These are phyloP conservation scores for Ramaria sp. DNA, from an alignment of 768 basidiomycete genomes.

Conservation along the genomic window DNA sequence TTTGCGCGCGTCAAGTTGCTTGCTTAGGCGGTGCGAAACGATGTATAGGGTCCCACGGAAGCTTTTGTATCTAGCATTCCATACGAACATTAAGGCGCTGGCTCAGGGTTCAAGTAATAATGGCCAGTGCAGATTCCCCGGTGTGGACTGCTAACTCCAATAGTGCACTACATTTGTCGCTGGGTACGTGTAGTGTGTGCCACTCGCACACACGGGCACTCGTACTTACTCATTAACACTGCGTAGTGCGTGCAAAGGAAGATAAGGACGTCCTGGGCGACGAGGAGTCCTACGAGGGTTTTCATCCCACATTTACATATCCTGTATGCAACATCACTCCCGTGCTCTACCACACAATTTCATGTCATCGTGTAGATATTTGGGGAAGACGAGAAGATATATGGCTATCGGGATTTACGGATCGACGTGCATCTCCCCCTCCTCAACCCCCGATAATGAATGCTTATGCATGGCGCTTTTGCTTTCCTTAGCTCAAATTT, in stretches of 20 bases:
- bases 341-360: not conserved
- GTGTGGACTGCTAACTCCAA: conserved; percentile 79
- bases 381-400: conserved; percentile 93
- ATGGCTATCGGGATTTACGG: conserved; percentile 77
- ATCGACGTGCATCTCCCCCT: conserved; percentile 55
- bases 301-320: conserved; percentile 89
- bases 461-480: not conserved
- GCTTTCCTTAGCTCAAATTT: conserved; percentile 54
- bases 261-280: conserved; percentile 51
- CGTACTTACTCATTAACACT: conserved; percentile 5
- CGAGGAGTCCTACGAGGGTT: conserved; percentile 47
- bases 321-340: conserved; percentile 41
- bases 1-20: not conserved
- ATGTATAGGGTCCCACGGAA: too few species aligned
- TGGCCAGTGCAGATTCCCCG: conserved; percentile 12
- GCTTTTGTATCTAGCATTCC: not conserved
- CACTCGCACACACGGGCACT: not conserved
- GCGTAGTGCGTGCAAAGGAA: conserved; percentile 54
- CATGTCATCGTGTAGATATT: conserved; percentile 53
- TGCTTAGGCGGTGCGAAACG: too few species aligned
- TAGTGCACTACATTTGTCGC: conserved; percentile 60
- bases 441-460: not conserved
- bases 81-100: not conserved
- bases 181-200: conserved; percentile 38
- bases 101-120: too few species aligned